Evolutionary conservation across 2,329 filamentous ascomycete species (phyloP), one percentile per base, ranked within the genome.

Genomic region (Daldinia sp.): DNA sequence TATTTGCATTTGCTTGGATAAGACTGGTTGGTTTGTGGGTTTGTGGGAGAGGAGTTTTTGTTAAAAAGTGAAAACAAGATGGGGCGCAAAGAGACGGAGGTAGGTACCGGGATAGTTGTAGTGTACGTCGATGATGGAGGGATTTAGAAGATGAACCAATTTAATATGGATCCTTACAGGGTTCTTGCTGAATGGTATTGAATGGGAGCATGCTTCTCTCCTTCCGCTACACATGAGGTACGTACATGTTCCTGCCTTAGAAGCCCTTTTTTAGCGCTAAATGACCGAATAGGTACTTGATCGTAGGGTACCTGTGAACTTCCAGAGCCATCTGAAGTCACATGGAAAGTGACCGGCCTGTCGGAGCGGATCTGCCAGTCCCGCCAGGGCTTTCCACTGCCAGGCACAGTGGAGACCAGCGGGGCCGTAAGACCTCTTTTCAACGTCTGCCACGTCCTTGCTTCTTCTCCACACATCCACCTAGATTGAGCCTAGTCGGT

Each of bases 71-170:
- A 67, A 57, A 51, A 41, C 26, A n/a, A 42, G 51, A 54, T 37
- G 48, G 46, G 54, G 61, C 35, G 35, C 26, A 42, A 33, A 41
- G 35, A 42, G 20, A 37, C 18, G 51, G 30, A 54, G 18, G 51
- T 54, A 54, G n/a, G 20, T 62, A 46, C 59, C 39, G 20, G 42
- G 30, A 50, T 37, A 41, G 30, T 13, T 50, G 26, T 33, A 20
- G 9, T 39, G 51, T 13, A 39, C 20, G 50, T 60, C 57, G 51
- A 63, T 67, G 64, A 61, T 69, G 67, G 51, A 60, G 53, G 62
- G 44, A 63, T 68, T 69, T 56, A 55, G 59, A 62, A 63, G 59
- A 70, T 66, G 65, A 68, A 68, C 62, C 44, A 70, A 68, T 68
- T 65, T 70, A 63, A 61, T 70, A 60, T 55, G 68, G 65, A 65